Conservation (phyloP, 345 rosid species). For the Acer yangbiense region DNA sequence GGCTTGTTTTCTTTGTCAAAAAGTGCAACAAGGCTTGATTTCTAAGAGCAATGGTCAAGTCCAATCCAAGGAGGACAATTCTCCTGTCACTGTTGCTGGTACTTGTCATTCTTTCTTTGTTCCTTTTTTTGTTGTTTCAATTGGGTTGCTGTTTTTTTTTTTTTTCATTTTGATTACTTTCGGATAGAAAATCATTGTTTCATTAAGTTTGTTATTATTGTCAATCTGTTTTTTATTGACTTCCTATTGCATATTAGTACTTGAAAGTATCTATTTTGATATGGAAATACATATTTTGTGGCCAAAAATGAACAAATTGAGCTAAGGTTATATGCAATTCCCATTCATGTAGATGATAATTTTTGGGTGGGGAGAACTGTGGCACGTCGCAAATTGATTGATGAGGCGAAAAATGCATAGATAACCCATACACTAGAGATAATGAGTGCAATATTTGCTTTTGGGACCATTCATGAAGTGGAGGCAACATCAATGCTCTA, state of each 20-base stretch:
- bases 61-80: slow-evolving; percentile 53
- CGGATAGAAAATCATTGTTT: background rate
- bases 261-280: background rate
- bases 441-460: background rate
- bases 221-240: background rate
- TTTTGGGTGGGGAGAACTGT: too few species aligned
- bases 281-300: background rate
- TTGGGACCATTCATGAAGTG: too few species aligned
- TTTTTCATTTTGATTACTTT: background rate
- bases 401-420: background rate
- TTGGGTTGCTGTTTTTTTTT: slow-evolving; percentile 12
- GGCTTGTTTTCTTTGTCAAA: slow-evolving; percentile 57
- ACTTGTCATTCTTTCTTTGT: background rate
- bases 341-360: too few species aligned
- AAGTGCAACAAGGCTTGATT: slow-evolving; percentile 46
- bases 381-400: background rate
- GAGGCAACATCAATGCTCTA: too few species aligned
- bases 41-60: slow-evolving; percentile 30
- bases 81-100: slow-evolving; percentile 60
- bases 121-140: background rate
- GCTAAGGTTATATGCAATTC: too few species aligned
- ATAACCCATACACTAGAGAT: too few species aligned
- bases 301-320: background rate
- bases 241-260: background rate
- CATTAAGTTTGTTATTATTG: too few species aligned